A percentile compares a stretch with the other conserved stretches of the same genome.
phyloP scores from a whole-genome alignment of 2,329 filamentous ascomycete species.

The Alternaria novae-zelandiae region DNA sequence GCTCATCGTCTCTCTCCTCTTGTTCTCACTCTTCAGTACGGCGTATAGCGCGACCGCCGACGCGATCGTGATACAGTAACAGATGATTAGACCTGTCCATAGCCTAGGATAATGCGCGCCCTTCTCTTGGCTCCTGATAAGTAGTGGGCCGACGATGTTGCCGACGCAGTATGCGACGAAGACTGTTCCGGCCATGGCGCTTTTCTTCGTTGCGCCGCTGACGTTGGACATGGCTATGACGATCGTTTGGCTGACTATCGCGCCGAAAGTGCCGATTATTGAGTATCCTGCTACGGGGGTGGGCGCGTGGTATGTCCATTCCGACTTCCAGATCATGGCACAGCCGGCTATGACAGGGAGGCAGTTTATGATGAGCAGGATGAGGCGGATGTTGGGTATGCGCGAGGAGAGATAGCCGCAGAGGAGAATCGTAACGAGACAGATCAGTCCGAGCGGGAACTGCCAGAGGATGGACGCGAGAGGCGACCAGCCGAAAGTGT shows the following conservation, averaged over 20 bases:
- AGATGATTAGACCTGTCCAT: constrained; percentile 72
- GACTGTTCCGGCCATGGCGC: constrained; percentile 74
- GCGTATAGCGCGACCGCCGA: constrained; percentile 64
- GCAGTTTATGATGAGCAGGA: constrained; percentile 70
- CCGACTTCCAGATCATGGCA: constrained; percentile 74
- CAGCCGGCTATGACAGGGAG: constrained; percentile 78
- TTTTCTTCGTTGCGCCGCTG: constrained; percentile 79
- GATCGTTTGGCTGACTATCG: constrained; percentile 69
- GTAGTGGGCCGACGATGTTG: constrained; percentile 77
- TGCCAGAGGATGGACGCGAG: constrained; percentile 61
- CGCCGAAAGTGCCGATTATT: constrained; percentile 75
- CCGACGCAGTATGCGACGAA: constrained; percentile 79
- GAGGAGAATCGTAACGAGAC: constrained; percentile 68
- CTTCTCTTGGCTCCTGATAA: constrained; percentile 72
- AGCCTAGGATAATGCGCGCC: constrained; percentile 71
- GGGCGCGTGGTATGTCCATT: constrained; percentile 68
- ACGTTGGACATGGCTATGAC: constrained; percentile 70
- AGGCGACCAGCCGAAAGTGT: constrained; percentile 52
- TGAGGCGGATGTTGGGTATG: constrained; percentile 67
- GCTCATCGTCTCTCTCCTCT: constrained; percentile 58
- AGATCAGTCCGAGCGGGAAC: constrained; percentile 75
- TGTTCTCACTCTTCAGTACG: constrained; percentile 57
- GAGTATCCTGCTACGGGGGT: constrained; percentile 74
- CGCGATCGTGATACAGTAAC: constrained; percentile 71
- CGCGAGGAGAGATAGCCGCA: constrained; percentile 69